phyloP scores from a whole-genome alignment of 1,284 basidiomycete genomes.

The Cryptococcus sp. region DNA sequence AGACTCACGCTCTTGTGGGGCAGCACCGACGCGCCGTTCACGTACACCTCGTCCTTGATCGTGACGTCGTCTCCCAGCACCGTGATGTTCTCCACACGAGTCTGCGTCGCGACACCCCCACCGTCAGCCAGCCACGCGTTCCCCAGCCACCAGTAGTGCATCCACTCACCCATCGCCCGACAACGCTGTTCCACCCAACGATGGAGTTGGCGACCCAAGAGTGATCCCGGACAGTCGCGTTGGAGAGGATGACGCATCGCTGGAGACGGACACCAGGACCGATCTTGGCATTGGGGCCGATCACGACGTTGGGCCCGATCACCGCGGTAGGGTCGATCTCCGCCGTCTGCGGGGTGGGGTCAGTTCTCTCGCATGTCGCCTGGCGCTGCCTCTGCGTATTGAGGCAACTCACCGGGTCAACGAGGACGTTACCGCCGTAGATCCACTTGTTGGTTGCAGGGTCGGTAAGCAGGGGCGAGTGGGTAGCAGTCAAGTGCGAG shows the following conservation, averaged over 20 bases:
- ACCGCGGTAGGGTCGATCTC: constrained; percentile 54
- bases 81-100: constrained; percentile 54
- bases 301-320: constrained; percentile 56
- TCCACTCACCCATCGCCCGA: constrained; percentile 53
- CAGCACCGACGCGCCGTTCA: constrained; percentile 55
- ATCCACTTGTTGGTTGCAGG: constrained; percentile 53
- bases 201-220: constrained; percentile 55
- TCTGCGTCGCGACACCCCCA: constrained; percentile 26
- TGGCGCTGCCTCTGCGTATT: constrained; percentile 15
- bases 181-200: constrained; percentile 56
- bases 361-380: constrained; percentile 5
- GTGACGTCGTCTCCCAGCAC: constrained; percentile 56
- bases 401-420: constrained; percentile 49
- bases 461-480: constrained; percentile 52
- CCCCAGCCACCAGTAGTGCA: no score
- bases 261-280: constrained; percentile 55
- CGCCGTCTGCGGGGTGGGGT: constrained; percentile 43
- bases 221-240: constrained; percentile 54
- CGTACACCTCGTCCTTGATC: constrained; percentile 56
- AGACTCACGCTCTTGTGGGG: constrained; percentile 54
- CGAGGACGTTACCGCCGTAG: constrained; percentile 54
- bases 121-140: not conserved
- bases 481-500: constrained; percentile 52
- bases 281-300: constrained; percentile 54
- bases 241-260: constrained; percentile 55